Evolutionary conservation across 2,329 filamentous ascomycete species (phyloP).

Genomic region (Polytolypa hystricis): DNA sequence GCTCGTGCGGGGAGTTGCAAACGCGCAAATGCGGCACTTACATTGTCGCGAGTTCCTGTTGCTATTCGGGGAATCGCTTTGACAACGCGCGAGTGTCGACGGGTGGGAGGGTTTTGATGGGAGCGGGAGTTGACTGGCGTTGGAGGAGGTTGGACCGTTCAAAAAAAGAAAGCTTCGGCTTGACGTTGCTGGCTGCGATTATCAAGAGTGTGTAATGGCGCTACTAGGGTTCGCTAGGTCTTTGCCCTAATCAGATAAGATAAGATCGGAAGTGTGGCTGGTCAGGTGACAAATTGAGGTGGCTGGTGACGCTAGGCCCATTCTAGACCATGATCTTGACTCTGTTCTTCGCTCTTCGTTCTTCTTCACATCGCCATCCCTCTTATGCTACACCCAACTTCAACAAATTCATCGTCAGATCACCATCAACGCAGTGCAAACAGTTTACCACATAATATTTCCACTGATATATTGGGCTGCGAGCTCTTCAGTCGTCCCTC

Average conservation of each 20-base stretch:
- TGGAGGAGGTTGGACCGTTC: slow-evolving; percentile 22
- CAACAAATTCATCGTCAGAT: background rate
- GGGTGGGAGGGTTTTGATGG: too few species aligned
- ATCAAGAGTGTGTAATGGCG: too few species aligned
- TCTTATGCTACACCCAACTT: background rate
- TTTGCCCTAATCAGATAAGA: slow-evolving; percentile 4
- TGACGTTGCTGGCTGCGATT: background rate
- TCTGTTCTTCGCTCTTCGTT: too few species aligned
- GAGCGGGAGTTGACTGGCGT: slow-evolving; percentile 18
- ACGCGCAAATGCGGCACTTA: slow-evolving; percentile 18
- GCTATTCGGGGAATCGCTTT: slow-evolving; percentile 44
- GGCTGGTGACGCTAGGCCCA: background rate
- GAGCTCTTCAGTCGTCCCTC: background rate
- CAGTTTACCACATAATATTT: background rate
- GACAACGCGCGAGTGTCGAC: slow-evolving; percentile 34
- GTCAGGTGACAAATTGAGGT: background rate
- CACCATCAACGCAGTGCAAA: background rate
- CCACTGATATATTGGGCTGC: too few species aligned
- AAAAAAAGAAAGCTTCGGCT: slow-evolving; percentile 13
- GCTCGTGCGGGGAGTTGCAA: background rate
- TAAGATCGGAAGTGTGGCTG: too few species aligned
- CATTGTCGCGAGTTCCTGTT: slow-evolving; percentile 45
- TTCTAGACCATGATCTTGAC: background rate
- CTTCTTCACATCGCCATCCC: background rate
- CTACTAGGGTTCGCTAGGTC: slow-evolving; percentile 1